Evolutionary conservation across 192 early-diverging fungal genomes (phyloP).

Genomic region (Glomus cerebriforme): DNA sequence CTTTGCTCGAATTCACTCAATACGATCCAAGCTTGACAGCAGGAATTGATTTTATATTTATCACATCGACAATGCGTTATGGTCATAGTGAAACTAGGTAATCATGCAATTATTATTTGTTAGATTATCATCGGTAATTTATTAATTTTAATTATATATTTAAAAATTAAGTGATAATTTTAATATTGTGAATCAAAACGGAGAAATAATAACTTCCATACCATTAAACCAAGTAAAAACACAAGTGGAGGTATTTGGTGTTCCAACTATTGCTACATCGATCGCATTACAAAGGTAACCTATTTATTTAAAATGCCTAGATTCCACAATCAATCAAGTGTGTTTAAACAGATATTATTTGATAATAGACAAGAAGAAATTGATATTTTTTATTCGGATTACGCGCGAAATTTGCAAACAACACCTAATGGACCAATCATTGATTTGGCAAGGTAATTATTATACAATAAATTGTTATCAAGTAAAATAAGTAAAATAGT

Average conservation of each 20-base stretch:
- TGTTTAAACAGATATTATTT: background rate
- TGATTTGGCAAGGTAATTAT: background rate
- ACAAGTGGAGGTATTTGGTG: background rate
- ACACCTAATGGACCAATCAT: background rate
- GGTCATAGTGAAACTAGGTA: constrained; percentile 13
- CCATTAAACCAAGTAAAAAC: background rate
- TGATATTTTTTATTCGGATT: background rate
- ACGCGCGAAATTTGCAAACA: background rate
- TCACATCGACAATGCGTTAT: constrained; percentile 1
- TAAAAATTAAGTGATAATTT: background rate
- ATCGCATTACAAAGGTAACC: background rate
- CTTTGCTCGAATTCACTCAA: background rate
- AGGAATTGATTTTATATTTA: background rate
- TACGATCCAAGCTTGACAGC: background rate
- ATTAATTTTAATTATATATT: no score
- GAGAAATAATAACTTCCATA: background rate
- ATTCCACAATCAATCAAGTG: background rate
- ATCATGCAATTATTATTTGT: no score
- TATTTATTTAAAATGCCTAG: background rate
- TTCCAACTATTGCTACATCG: background rate
- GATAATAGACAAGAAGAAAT: constrained; percentile 19
- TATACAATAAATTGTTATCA: background rate
- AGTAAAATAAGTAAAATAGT: no score
- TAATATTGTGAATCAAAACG: background rate
- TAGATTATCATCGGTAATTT: no score